Percentiles rank a stretch among this genome's conserved stretches.
Conservation (phyloP, 228 moss, liverwort and hornwort genomes). For the Sphagnum fallax region DNA sequence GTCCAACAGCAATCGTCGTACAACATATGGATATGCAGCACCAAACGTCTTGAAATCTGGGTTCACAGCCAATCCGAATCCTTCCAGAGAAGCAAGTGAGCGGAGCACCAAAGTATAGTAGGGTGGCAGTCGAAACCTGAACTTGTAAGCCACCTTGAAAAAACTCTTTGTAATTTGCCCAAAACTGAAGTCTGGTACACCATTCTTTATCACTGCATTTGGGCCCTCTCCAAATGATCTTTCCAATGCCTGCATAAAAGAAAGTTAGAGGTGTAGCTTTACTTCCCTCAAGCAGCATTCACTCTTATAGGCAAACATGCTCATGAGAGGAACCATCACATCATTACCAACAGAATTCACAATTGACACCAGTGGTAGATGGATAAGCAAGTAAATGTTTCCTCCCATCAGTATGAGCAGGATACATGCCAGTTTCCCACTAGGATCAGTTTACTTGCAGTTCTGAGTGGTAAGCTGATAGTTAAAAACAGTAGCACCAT, state of each 20-base stretch:
- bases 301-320: not conserved
- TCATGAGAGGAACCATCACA: not conserved
- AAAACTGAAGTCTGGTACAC: slow-evolving; percentile 74
- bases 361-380: not conserved
- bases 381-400: not conserved
- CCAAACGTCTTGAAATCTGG: slow-evolving; percentile 84
- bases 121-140: slow-evolving; percentile 79
- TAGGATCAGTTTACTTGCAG: not conserved
- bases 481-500: too few relatives aligned
- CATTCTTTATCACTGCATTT: slow-evolving; percentile 67
- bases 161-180: slow-evolving; percentile 80
- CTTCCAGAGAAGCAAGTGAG: slow-evolving; percentile 85
- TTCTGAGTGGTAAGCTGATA: too few relatives aligned
- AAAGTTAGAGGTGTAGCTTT: not conserved
- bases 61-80: slow-evolving; percentile 76
- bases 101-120: slow-evolving; percentile 90
- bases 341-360: too few relatives aligned
- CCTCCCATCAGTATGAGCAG: not conserved
- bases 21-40: slow-evolving; percentile 82
- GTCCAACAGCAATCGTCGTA: slow-evolving; percentile 64
- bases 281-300: not conserved
- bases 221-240: slow-evolving; percentile 83
- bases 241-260: slow-evolving; percentile 61
- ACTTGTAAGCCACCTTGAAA: slow-evolving; percentile 84
- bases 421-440: not conserved